Percentiles rank a stretch among this genome's conserved stretches.
Evolutionary conservation across 1,284 basidiomycete genomes (phyloP).

Genomic region (Chalciporus sp.): DNA sequence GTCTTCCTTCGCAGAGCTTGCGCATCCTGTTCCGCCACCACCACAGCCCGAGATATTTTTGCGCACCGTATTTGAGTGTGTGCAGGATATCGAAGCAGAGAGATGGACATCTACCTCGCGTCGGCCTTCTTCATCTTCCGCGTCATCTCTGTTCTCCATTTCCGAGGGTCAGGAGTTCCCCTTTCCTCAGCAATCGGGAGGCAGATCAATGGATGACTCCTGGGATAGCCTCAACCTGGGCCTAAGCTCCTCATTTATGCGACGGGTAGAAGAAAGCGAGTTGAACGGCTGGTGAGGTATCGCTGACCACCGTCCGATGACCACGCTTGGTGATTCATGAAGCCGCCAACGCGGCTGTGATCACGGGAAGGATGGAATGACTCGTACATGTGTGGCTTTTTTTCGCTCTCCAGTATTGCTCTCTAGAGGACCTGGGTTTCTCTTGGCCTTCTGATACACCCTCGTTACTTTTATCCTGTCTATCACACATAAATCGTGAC

Average conservation of each 20-base stretch:
- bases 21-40: constrained; percentile 2
- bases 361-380: neutral
- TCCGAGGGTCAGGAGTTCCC: neutral
- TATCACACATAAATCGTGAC: too few relatives aligned
- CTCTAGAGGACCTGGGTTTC: neutral
- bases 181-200: neutral
- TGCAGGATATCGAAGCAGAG: constrained; percentile 7
- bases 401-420: neutral
- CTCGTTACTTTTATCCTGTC: neutral
- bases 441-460: neutral
- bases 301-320: neutral
- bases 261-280: constrained; percentile 6
- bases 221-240: constrained; percentile 24
- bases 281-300: constrained; percentile 1
- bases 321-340: neutral
- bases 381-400: neutral
- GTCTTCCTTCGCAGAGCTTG: constrained; percentile 13
- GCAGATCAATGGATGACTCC: constrained; percentile 7
- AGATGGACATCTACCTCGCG: constrained; percentile 1
- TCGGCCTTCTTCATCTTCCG: neutral
- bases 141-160: constrained; percentile 1
- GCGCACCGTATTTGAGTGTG: constrained; percentile 29
- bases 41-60: constrained; percentile 25
- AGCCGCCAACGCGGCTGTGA: neutral
- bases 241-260: constrained; percentile 23